These are phyloP conservation scores for Botrytis byssoidea DNA, from an alignment of 2,329 filamentous ascomycete genomes.

Conservation along the genomic window DNA sequence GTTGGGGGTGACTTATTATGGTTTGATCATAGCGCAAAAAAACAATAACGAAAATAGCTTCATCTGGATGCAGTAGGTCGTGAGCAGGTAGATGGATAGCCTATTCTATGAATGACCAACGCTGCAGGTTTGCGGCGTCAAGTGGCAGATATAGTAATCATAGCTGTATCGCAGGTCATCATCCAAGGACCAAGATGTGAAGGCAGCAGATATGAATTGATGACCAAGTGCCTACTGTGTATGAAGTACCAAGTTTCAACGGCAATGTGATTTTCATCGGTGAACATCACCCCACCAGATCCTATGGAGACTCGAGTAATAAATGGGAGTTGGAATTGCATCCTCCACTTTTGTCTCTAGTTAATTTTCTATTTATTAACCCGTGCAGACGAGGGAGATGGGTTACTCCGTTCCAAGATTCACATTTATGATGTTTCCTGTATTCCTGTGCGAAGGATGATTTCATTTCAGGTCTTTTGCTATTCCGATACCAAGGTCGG, in stretches of 20 bases:
- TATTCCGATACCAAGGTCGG: not conserved
- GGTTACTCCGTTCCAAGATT: not conserved
- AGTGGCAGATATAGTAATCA: not conserved
- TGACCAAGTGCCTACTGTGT: not conserved
- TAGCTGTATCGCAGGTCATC: not conserved
- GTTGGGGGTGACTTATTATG: not conserved
- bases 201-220: not conserved
- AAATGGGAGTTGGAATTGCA: conserved; percentile 4
- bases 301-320: not conserved
- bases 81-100: not conserved
- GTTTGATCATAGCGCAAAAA: not conserved
- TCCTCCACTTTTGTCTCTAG: conserved; percentile 5
- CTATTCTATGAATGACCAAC: not conserved
- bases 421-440: not conserved
- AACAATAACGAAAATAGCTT: not conserved
- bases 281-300: not conserved
- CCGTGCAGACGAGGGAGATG: not conserved
- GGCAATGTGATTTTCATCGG: not conserved
- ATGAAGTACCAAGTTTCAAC: not conserved
- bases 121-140: not conserved
- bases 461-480: not conserved
- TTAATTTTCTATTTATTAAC: not conserved
- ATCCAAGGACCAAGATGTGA: not conserved
- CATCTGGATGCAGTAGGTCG: not conserved
- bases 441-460: not conserved